Percentiles rank a stretch among this genome's conserved stretches.
These are phyloP conservation scores for Nemania sp. DNA, from an alignment of 2,329 filamentous ascomycete species.

Conservation along the genomic window DNA sequence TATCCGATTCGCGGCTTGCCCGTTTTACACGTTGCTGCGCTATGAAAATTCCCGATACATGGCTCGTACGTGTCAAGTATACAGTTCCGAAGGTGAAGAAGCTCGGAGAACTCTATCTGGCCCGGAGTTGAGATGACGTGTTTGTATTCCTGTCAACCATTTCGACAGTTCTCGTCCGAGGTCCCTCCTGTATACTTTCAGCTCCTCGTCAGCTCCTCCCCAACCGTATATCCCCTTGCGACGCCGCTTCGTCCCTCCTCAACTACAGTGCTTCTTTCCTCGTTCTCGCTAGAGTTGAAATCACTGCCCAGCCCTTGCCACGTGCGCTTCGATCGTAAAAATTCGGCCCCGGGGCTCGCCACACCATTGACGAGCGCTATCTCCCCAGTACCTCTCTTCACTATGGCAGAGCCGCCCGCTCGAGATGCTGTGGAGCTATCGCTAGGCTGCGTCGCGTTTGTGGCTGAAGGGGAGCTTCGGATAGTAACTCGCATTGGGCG, in stretches of 20 bases:
- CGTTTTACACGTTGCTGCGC: background rate
- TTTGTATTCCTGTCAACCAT: background rate
- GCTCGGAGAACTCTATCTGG: too few species aligned
- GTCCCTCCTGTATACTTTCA: slow-evolving; percentile 23
- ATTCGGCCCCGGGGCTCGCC: slow-evolving; percentile 90
- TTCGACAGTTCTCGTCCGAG: background rate
- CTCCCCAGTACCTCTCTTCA: slow-evolving; percentile 66
- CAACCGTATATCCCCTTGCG: slow-evolving; percentile 84
- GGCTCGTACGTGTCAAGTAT: background rate
- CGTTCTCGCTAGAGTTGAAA: slow-evolving; percentile 60
- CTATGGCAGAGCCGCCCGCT: slow-evolving; percentile 54
- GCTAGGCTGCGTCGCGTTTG: slow-evolving; percentile 20
- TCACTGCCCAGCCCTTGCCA: slow-evolving; percentile 94
- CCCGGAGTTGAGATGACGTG: background rate
- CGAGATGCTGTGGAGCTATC: slow-evolving; percentile 29
- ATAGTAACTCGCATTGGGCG: slow-evolving; percentile 68
- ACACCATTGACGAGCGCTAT: slow-evolving; percentile 82
- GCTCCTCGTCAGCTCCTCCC: slow-evolving; percentile 52
- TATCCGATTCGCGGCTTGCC: background rate
- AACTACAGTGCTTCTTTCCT: slow-evolving; percentile 63
- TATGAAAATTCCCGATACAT: background rate
- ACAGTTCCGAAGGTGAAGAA: background rate
- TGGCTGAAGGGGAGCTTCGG: slow-evolving; percentile 34
- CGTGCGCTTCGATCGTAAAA: slow-evolving; percentile 76
- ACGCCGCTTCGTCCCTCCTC: slow-evolving; percentile 88